These are phyloP conservation scores for Selaginella moellendorffii DNA, from an alignment of 75 land plant genomes.

Conservation along the genomic window DNA sequence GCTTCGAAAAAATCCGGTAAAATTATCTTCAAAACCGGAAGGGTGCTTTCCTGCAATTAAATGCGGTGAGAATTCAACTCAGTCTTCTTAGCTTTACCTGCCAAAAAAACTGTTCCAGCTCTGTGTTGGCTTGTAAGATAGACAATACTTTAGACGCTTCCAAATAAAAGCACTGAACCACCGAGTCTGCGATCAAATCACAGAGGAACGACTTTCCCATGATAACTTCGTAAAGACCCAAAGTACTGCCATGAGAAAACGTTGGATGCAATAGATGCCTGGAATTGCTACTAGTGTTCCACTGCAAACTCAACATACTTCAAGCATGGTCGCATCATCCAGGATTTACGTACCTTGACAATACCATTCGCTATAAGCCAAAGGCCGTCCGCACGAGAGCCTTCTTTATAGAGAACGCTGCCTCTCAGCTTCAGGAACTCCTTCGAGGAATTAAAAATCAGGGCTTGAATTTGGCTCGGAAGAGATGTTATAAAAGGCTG, in stretches of 20 bases:
- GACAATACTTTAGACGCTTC: slow-evolving; percentile 56
- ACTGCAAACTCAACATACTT: neutral
- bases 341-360: slow-evolving; percentile 76
- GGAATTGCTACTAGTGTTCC: slow-evolving; percentile 7
- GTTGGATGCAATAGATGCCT: slow-evolving; percentile 58
- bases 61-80: neutral
- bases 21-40: slow-evolving; percentile 57
- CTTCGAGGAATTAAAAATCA: slow-evolving; percentile 45
- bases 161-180: slow-evolving; percentile 77
- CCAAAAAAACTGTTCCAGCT: slow-evolving; percentile 81
- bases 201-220: slow-evolving; percentile 68
- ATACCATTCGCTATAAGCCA: slow-evolving; percentile 89
- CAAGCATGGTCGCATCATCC: too few species aligned
- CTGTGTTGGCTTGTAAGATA: slow-evolving; percentile 32
- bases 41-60: slow-evolving; percentile 60
- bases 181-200: slow-evolving; percentile 68
- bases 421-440: slow-evolving; percentile 60
- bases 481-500: slow-evolving; percentile 80
- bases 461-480: slow-evolving; percentile 35
- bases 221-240: slow-evolving; percentile 89
- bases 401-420: slow-evolving; percentile 45
- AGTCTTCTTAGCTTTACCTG: slow-evolving; percentile 32
- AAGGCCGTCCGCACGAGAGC: slow-evolving; percentile 61
- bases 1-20: slow-evolving; percentile 63
- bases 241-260: slow-evolving; percentile 87